phyloP scores from a whole-genome alignment of 208 protist genomes.

The Porcisia deanei region DNA sequence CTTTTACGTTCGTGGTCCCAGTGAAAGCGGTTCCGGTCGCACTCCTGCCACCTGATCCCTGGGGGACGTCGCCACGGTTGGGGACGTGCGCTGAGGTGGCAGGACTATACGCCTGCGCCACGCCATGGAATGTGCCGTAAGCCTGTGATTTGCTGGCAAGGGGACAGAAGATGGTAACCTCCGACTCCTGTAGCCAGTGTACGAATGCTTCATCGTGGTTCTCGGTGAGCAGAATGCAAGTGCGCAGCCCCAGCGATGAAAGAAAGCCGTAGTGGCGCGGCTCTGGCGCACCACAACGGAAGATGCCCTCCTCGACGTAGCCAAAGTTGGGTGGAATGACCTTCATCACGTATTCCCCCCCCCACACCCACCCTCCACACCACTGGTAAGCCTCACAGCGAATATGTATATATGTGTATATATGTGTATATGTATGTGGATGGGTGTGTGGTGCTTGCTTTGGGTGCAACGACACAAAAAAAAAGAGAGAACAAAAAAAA shows the following conservation, averaged over 20 bases:
- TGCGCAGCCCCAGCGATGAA: constrained; percentile 94
- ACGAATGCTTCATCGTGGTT: constrained; percentile 91
- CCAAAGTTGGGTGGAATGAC: constrained; percentile 96
- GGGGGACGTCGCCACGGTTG: constrained; percentile 14
- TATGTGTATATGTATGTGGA: neutral
- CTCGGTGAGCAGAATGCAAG: constrained; percentile 95
- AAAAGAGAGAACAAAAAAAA: neutral
- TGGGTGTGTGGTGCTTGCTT: neutral
- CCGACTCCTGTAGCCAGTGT: constrained; percentile 94
- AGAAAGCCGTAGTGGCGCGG: constrained; percentile 97
- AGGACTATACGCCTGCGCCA: constrained; percentile 7
- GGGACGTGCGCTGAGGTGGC: constrained; percentile 11
- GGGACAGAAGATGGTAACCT: constrained; percentile 80
- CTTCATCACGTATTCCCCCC: constrained; percentile 75
- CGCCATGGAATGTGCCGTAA: constrained; percentile 4
- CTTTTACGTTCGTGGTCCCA: neutral
- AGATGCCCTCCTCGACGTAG: constrained; percentile 96
- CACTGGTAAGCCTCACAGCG: neutral
- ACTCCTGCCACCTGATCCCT: constrained; percentile 1
- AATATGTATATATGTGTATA: neutral
- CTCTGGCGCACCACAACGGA: constrained; percentile 95
- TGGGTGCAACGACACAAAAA: neutral
- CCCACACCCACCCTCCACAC: no score
- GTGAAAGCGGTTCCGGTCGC: constrained; percentile 5
- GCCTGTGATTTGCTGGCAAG: constrained; percentile 33